Conservation (phyloP, 495 filamentous ascomycete genomes). For the Cryomyces minteri region DNA sequence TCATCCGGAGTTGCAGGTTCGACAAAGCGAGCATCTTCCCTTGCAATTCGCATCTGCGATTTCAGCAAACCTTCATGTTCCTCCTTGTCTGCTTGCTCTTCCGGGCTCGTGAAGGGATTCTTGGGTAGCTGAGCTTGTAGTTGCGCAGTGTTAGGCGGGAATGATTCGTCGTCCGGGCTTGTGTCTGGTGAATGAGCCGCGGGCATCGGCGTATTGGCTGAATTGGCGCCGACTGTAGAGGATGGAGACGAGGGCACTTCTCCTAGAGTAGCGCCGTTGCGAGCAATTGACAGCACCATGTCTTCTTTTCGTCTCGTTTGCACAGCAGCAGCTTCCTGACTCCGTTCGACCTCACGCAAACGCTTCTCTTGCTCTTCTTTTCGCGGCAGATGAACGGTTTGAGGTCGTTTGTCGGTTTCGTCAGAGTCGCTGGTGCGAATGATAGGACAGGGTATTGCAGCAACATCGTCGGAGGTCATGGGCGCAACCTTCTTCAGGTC, state of each 20-base stretch:
- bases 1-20: constrained; percentile 19
- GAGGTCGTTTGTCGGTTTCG: constrained; percentile 2
- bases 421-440: no score
- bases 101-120: neutral
- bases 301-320: no score
- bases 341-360: constrained; percentile 4
- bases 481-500: neutral
- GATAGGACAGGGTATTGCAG: no score
- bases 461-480: neutral
- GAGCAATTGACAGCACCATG: no score
- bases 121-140: no score
- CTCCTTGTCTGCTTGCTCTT: constrained; percentile 19
- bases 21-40: constrained; percentile 14
- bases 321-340: no score
- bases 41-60: constrained; percentile 19
- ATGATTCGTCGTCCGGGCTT: constrained; percentile 32
- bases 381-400: constrained; percentile 18
- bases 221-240: constrained; percentile 23
- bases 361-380: constrained; percentile 17
- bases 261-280: neutral
- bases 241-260: constrained; percentile 22
- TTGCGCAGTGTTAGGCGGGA: constrained; percentile 18
- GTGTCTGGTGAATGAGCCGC: constrained; percentile 30
- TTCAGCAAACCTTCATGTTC: constrained; percentile 20
- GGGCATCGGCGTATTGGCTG: constrained; percentile 21